A percentile compares a stretch with the other conserved stretches of the same genome.
phyloP scores from a whole-genome alignment of 2,329 filamentous ascomycete species.

The Emmonsia crescens region DNA sequence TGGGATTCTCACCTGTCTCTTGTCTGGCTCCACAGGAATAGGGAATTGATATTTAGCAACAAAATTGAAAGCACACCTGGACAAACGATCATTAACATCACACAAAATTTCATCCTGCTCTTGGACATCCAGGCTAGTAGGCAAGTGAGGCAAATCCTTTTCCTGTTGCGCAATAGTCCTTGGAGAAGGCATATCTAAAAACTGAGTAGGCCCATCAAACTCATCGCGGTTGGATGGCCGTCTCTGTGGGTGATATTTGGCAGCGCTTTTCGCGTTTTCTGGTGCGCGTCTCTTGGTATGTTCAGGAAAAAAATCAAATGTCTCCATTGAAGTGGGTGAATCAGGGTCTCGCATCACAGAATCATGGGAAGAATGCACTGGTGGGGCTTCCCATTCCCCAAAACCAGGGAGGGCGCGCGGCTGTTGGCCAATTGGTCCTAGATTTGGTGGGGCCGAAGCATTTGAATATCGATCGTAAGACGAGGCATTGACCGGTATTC shows the following conservation, averaged over 20 bases:
- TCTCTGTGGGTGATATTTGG: constrained; percentile 40
- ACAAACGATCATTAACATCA: constrained; percentile 73
- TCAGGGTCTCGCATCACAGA: constrained; percentile 24
- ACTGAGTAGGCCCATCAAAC: constrained; percentile 79
- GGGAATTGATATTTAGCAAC: constrained; percentile 86
- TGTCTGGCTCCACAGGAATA: constrained; percentile 71
- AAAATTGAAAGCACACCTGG: constrained; percentile 80
- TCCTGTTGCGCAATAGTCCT: constrained; percentile 66
- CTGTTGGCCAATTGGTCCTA: constrained; percentile 23
- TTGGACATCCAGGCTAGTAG: constrained; percentile 69
- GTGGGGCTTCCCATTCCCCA: constrained; percentile 24
- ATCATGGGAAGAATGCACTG: constrained; percentile 22
- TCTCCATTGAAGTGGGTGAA: constrained; percentile 23
- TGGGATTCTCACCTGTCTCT: constrained; percentile 62
- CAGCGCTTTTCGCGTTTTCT: constrained; percentile 22
- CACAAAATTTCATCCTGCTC: constrained; percentile 74
- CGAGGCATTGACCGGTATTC: constrained; percentile 19
- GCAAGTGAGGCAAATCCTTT: constrained; percentile 68
- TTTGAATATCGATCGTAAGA: constrained; percentile 21
- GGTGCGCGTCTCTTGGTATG: constrained; percentile 23
- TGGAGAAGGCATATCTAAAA: constrained; percentile 60
- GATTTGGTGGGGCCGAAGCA: constrained; percentile 20
- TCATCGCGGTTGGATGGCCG: constrained; percentile 74
- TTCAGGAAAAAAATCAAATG: constrained; percentile 27
- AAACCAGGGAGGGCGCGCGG: constrained; percentile 22